Conservation (phyloP, 495 filamentous ascomycete genomes). For the Lichina pygmaea region DNA sequence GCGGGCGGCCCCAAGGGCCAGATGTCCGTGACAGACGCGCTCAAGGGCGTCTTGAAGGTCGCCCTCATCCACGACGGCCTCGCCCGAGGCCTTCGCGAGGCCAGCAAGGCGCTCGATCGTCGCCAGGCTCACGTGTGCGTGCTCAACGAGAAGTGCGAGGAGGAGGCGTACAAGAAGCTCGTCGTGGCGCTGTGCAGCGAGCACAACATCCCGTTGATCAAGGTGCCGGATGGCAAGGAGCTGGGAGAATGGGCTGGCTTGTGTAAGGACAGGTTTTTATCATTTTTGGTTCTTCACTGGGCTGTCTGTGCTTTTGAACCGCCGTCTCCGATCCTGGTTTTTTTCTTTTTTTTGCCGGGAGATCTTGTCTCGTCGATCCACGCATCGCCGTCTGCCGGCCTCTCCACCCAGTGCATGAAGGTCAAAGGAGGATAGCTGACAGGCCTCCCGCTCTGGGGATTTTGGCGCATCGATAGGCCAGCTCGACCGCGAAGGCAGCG, state of each 20-base stretch:
- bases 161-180: conserved; percentile 99
- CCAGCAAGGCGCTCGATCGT: conserved; percentile 87
- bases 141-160: conserved; percentile 94
- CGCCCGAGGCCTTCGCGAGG: conserved; percentile 90
- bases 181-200: conserved; percentile 92
- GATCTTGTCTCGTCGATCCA: conserved; percentile 6
- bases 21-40: conserved; percentile 93
- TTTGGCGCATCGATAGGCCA: conserved; percentile 30
- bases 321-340: not conserved
- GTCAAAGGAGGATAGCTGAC: not conserved
- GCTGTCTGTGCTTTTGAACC: not conserved
- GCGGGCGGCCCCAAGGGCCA: conserved; percentile 39
- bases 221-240: conserved; percentile 98
- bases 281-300: conserved; percentile 1
- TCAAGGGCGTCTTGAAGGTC: conserved; percentile 93
- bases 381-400: too few relatives aligned
- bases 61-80: conserved; percentile 99
- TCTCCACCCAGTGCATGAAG: too few relatives aligned
- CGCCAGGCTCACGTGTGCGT: conserved; percentile 99
- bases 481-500: conserved; percentile 95
- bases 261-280: conserved; percentile 36
- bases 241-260: conserved; percentile 98
- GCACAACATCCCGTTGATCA: conserved; percentile 98
- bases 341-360: not conserved
- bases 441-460: not conserved